Conservation (phyloP, 495 filamentous ascomycete species). For the Penicillium soppii region DNA sequence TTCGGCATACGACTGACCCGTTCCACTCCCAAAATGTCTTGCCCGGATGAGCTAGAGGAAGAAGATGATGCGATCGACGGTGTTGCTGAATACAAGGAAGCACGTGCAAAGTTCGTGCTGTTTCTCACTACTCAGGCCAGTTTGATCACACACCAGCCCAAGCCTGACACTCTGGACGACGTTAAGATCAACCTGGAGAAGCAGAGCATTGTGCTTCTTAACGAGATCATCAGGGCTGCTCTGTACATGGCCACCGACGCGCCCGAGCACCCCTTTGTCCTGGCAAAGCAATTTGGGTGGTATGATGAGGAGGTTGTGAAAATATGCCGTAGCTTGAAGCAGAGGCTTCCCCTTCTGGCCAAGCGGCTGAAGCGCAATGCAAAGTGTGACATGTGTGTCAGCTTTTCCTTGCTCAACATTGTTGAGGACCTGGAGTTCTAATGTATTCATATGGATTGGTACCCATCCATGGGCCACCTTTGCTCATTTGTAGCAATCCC, state of each 20-base stretch:
- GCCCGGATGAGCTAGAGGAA: too few relatives aligned
- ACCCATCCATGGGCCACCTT: too few relatives aligned
- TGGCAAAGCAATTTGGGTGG: not conserved
- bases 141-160: too few relatives aligned
- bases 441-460: too few relatives aligned
- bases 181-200: not conserved
- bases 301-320: not conserved
- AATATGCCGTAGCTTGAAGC: not conserved
- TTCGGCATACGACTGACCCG: too few relatives aligned
- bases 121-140: not conserved
- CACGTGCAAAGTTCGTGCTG: not conserved
- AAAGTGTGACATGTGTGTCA: not conserved
- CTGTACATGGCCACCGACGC: not conserved
- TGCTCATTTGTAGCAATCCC: too few relatives aligned
- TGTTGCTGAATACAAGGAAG: not conserved
- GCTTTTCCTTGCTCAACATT: not conserved
- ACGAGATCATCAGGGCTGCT: not conserved
- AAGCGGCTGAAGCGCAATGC: too few relatives aligned
- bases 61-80: too few relatives aligned
- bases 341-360: not conserved
- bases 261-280: not conserved
- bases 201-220: not conserved
- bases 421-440: not conserved
- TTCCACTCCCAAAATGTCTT: too few relatives aligned
- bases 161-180: not conserved